Evolutionary conservation across 495 filamentous ascomycete genomes (phyloP).

Genomic region (Xylaria castorea): DNA sequence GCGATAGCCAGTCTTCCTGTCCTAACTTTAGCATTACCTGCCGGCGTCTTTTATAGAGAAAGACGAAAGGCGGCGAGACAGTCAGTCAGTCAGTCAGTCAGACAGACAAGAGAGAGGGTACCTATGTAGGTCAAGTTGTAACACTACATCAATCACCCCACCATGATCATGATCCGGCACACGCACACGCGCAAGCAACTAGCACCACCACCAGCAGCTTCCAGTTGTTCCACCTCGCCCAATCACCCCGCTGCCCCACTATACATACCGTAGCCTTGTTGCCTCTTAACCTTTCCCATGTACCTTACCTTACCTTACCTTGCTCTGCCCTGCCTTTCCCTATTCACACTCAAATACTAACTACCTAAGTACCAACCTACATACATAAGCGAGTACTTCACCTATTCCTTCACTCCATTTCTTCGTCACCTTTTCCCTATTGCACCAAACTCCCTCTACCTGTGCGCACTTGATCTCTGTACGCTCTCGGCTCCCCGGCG

Average conservation of each 20-base stretch:
- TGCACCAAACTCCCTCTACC: neutral
- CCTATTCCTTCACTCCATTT: neutral
- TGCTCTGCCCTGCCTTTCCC: neutral
- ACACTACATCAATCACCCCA: neutral
- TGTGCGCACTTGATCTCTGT: neutral
- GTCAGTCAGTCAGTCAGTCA: neutral
- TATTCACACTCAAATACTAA: neutral
- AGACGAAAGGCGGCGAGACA: neutral
- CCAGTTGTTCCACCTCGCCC: neutral
- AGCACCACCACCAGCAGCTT: too few species aligned
- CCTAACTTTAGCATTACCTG: neutral
- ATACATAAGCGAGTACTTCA: neutral
- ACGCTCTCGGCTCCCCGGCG: neutral
- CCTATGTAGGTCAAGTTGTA: neutral
- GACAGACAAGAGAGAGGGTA: neutral
- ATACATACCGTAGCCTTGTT: conserved; percentile 17
- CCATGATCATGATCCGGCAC: too few species aligned
- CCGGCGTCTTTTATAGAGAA: neutral
- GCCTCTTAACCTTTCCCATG: conserved; percentile 1
- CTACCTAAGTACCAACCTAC: neutral
- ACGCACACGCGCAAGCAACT: neutral
- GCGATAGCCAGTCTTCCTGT: neutral
- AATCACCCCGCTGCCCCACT: conserved; percentile 19
- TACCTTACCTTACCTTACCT: neutral
- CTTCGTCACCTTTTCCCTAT: neutral